Evolutionary conservation across 2,329 filamentous ascomycete species (phyloP), one percentile per base, ranked within the genome.

Genomic region (Cladosporium sp.): DNA sequence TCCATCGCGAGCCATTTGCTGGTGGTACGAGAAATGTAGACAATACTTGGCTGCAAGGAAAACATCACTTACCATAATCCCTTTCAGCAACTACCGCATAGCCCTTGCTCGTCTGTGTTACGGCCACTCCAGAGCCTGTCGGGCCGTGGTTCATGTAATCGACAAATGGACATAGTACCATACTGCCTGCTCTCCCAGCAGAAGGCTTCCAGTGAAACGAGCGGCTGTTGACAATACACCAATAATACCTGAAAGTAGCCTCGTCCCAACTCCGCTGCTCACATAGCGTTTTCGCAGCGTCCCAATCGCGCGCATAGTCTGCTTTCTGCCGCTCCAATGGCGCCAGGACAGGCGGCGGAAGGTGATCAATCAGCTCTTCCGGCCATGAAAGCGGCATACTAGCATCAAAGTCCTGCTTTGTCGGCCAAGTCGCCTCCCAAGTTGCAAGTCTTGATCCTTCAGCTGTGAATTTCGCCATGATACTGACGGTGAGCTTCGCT

Each of bases 131-230:
- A 14, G 68, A 64, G 25, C 75, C 74, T 14, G 72, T 66, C 1
- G 71, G 67, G 40, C 67, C 72, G 62, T 84, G 82, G 63, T 84
- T 92, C 77, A 91, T 87, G 58, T 89, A 83, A 70, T 92, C 88
- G 1, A 87, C 84, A 37, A 89, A 86, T 0, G 88, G 88, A 71
- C 86, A 87, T 64, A 90, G 80, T 9, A 84, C 84, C 77, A 90
- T 84, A 66, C 83, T 83, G 65, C 89, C 87, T 22, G 76, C 72
- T 14, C 64, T 82, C 71, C 66, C 69, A 43, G 67, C 77, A 8
- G 73, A 73, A 50, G 72, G 76, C 42, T 81, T 74, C 75, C 81
- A 85, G 67, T 82, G 84, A 66, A 87, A 86, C 25, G 80, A 82
- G 63, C 84, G 75, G 1, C 82, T 85, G 64, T 85, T 84, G 15